Evolutionary conservation across 108 stramenopile genomes (phyloP).

Genomic region (Pseudonitzschia multistriata): DNA sequence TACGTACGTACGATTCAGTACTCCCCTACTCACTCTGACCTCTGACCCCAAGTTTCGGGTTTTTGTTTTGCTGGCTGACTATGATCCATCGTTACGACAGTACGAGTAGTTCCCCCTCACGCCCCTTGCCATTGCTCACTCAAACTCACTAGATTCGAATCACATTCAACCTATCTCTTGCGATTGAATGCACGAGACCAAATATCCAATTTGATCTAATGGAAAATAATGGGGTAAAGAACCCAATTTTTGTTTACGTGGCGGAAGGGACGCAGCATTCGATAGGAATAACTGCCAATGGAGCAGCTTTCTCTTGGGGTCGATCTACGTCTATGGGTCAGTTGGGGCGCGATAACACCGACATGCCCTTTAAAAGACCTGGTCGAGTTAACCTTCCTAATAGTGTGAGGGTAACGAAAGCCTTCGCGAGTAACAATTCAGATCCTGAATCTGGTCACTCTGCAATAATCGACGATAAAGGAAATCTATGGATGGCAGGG

Average conservation of each 20-base stretch:
- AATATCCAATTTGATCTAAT: too few relatives aligned
- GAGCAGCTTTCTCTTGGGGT: slow-evolving; percentile 31
- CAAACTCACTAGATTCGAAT: too few relatives aligned
- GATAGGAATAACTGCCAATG: slow-evolving; percentile 26
- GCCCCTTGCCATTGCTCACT: too few relatives aligned
- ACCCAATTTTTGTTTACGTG: slow-evolving; percentile 23
- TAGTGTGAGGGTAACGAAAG: slow-evolving; percentile 15
- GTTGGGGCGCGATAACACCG: slow-evolving; percentile 28
- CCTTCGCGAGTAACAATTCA: slow-evolving; percentile 46
- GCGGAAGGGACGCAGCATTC: slow-evolving; percentile 29
- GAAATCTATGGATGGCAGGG: slow-evolving; percentile 55
- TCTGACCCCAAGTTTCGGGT: too few relatives aligned
- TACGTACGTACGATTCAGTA: too few relatives aligned
- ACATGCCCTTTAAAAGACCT: background rate
- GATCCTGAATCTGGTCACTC: slow-evolving; percentile 56
- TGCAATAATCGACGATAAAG: slow-evolving; percentile 46
- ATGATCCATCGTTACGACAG: too few relatives aligned
- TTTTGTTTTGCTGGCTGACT: too few relatives aligned
- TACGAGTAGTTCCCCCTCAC: too few relatives aligned
- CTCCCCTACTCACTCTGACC: too few relatives aligned
- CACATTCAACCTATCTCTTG: too few relatives aligned
- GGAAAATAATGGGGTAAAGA: too few relatives aligned
- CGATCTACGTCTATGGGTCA: slow-evolving; percentile 33
- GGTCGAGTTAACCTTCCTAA: background rate
- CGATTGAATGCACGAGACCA: too few relatives aligned